Base-by-base conservation (phyloP, 345 rosid genomes). In the Brassica nigra region DNA sequence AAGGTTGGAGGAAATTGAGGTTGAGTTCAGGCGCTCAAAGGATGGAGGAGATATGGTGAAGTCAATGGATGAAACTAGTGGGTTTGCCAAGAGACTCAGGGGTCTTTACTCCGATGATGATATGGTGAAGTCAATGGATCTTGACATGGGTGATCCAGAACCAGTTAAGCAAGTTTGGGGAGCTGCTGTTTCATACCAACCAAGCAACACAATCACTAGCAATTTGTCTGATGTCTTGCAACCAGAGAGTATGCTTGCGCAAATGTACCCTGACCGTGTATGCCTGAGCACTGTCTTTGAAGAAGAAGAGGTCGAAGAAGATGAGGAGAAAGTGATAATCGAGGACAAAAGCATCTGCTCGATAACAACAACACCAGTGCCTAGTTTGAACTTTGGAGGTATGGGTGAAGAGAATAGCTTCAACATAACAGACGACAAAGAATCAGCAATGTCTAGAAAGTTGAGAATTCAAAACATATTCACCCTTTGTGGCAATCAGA, bases 51-150 rank as follows among this genome's bases (percentile, higher is more conserved):
- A 74, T 8, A 62, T 36, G 36, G 85, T 93, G 83, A 92, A 86
- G 80, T 91, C 94, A 85, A 91, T 95, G 95, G 99, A 81, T 68
- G 84, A 73, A 55, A 90, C 87, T 20, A 85, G 93, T 76, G 86
- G 87, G 79, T 91, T 95, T 85, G 92, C 93, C n/a, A 88, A 83
- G 81, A 90, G 91, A 87, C 78, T 95, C 37, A 7, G 83, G 83
- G 85, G 86, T 58, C 83, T 83, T n/a, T 87, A 84, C 81, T 87
- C 85, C 63, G 96, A 90, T 78, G 99, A 91, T 61, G 97, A 88
- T 77, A 95, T 93, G 99, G 99, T 93, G 33, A 95, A 91, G 81
- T 95, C 99, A 20, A 95, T 95, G 98, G 98, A 93, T 55, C 81
- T 95, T 74, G 99, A 93, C 87, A 92, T 85, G 94, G 87, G 96